Base-by-base conservation (phyloP, 2,329 filamentous ascomycete species). In the Colletotrichum acutatum region DNA sequence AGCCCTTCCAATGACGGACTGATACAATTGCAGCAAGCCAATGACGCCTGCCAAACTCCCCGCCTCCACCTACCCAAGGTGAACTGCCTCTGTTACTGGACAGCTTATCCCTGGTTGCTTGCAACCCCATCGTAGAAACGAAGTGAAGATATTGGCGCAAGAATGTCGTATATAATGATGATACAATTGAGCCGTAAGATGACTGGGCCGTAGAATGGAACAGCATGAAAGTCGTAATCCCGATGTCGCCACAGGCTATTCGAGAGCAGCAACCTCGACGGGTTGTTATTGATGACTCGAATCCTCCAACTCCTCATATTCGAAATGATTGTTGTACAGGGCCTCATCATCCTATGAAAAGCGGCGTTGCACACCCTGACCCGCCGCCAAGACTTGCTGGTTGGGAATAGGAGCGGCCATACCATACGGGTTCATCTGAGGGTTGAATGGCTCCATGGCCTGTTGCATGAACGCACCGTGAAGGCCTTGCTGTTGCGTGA, bases 401-500 rank as follows among this genome's bases (percentile, higher is more conserved):
- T 84, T 85, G 5, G 84, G 78, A 72, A 90, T 88, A 0, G 86
- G 83, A 4, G 84, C 86, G 8, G 83, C 86, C 88, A 91, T 90
- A 56, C 86, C 87, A 75, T 91, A 91, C 0, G 89, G 88, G 75
- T 90, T 90, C 80, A 90, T 88, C 76, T 89, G 88, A 0, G 85
- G 82, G 69, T 88, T 87, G 75, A 84, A 89, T 0, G 87, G 84
- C 72, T 90, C 88, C 77, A 89, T 87, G 16, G 86, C 83, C 76
- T 88, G 88, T 58, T 89, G 87, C 84, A 91, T 87, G 75, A 86
- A 90, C 1, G 84, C 85, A 4, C 85, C 84, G 64, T 90, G 88
- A 2, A 97, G 85, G 4, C 93, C 93, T 82, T 98, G 95, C 58
- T 94, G 92, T 80, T 97, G 94, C 3, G 95, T 95, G 8, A 98